Evolutionary conservation across 2,329 filamentous ascomycete genomes (phyloP), one percentile per base, ranked within the genome.

Genomic region (Lachnellula hyalina): DNA sequence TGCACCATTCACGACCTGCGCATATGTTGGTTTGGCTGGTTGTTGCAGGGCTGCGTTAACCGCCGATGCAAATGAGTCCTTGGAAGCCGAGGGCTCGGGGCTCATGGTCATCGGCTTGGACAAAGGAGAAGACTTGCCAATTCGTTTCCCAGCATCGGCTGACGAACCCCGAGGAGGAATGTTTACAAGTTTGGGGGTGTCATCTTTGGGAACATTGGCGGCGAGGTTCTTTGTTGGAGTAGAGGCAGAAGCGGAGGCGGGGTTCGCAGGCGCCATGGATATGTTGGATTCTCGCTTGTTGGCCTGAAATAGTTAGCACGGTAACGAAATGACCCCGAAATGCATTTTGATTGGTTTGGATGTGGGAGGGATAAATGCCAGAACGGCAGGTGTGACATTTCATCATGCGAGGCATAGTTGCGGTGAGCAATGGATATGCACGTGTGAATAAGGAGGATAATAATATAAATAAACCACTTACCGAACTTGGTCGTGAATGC

Each of bases 51-150:
- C 67, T 34, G 68, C 66, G 57, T 63, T 68, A 28, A 70, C 67
- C 12, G 66, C 61, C 49, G 71, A 65, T 41, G 72, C 62, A 54
- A 73, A 70, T 47, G 73, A 71, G 51, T 74, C 71, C 57, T 76
- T 74, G 32, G 75, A 62, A 40, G 53, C 73, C 40, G 70, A 71
- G 56, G 73, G 73, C 60, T 81, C 83, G 62, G 75, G 73, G 60
- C 77, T 80, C 79, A 85, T 85, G 42, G 78, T 82, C 65, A 82
- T 77, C 63, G 86, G 86, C 70, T 86, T 85, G 6, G 89, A 91
- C 49, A 92, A 76, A 53, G 89, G 87, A 47, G 89, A 91, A 4
- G 87, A 85, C 65, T 80, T 87, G 59, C 75, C 76, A 49, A 80
- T 73, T 67, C 86, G 81, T 73, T 89, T 90, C 55, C 81, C 81